Percentiles rank a stretch among this genome's conserved stretches.
Conservation (phyloP, 768 basidiomycete genomes). For the Postia placenta region DNA sequence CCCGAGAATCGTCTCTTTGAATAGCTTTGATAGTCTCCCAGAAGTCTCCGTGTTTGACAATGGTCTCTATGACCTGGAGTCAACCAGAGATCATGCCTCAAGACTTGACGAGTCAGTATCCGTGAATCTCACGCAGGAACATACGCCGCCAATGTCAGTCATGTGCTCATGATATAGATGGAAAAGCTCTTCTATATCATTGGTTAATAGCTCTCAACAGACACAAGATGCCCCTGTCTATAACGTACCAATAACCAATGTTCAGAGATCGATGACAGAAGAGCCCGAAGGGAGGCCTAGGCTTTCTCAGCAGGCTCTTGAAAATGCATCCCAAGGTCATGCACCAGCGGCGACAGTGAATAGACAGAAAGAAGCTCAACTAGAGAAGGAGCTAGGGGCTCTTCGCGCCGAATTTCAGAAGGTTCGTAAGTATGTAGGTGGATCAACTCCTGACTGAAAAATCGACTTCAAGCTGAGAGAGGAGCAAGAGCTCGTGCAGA, state of each 20-base stretch:
- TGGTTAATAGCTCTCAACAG: neutral
- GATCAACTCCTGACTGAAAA: too few relatives aligned
- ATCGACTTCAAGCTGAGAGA: conserved; percentile 43
- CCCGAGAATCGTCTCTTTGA: conserved; percentile 26
- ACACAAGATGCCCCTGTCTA: neutral
- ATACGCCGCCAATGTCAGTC: too few relatives aligned
- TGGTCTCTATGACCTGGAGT: conserved; percentile 38
- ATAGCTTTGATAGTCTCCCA: conserved; percentile 43
- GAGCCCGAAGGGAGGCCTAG: too few relatives aligned
- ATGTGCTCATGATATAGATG: too few relatives aligned
- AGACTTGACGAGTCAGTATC: too few relatives aligned
- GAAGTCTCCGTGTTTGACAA: conserved; percentile 57
- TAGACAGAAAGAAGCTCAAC: neutral
- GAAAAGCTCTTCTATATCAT: neutral
- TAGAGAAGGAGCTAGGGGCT: conserved; percentile 10
- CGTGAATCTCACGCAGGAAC: too few relatives aligned
- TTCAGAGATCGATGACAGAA: too few relatives aligned
- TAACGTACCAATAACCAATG: neutral
- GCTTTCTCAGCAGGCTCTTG: neutral
- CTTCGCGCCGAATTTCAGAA: conserved; percentile 36
- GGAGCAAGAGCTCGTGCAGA: conserved; percentile 42
- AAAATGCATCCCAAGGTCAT: neutral
- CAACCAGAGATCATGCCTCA: conserved; percentile 5
- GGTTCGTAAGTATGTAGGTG: too few relatives aligned
- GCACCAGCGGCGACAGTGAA: neutral